Evolutionary conservation across 129 eudicot species (phyloP).

Genomic region (Sambucus nigra): DNA sequence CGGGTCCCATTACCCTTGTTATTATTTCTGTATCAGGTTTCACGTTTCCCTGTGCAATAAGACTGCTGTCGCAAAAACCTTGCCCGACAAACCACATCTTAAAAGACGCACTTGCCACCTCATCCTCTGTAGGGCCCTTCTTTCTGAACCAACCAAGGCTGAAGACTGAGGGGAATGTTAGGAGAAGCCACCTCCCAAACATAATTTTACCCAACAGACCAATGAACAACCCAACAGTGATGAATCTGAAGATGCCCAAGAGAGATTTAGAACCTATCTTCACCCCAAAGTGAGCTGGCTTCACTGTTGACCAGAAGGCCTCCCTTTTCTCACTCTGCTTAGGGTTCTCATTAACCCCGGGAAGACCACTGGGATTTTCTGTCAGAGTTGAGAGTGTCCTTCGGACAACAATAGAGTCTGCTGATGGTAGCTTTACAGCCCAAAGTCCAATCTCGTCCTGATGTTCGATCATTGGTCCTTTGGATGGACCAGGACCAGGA

Average conservation of each 20-base stretch:
- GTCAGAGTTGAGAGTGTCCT: constrained; percentile 56
- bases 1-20: constrained; percentile 80
- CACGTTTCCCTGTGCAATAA: constrained; percentile 17
- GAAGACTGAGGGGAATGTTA: constrained; percentile 57
- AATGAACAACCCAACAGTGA: constrained; percentile 42
- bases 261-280: constrained; percentile 43
- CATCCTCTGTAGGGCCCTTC: constrained; percentile 64
- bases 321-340: constrained; percentile 37
- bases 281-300: constrained; percentile 84
- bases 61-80: constrained; percentile 45
- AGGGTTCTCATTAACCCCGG: constrained; percentile 56
- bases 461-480: constrained; percentile 58
- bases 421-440: constrained; percentile 73
- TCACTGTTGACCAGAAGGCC: constrained; percentile 60
- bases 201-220: constrained; percentile 34
- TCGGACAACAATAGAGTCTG: constrained; percentile 67
- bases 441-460: constrained; percentile 65
- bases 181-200: constrained; percentile 66
- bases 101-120: constrained; percentile 60
- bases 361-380: constrained; percentile 62
- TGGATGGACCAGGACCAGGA: constrained; percentile 67
- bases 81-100: constrained; percentile 85
- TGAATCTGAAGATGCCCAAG: constrained; percentile 28
- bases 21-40: constrained; percentile 64
- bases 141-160: constrained; percentile 66